Evolutionary conservation across 192 early-diverging fungal species (phyloP), one percentile per base, ranked within the genome.

Genomic region (Linnemannia hyalina): DNA sequence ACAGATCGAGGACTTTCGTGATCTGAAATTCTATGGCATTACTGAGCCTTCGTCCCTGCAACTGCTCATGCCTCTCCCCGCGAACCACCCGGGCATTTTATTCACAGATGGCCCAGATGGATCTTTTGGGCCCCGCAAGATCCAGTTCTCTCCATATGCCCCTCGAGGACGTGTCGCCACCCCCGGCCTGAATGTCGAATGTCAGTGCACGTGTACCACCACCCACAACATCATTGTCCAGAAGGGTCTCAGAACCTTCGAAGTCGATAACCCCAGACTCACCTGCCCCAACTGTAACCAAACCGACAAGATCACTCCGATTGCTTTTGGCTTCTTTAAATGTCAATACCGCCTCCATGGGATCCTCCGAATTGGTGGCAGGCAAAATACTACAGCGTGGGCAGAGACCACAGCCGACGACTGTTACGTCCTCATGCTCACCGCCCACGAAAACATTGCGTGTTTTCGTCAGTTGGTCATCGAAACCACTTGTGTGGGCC

Each of bases 271-370:
- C 13, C 10, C 44, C 13, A 46, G 2, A 0, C 44, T 46, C 11
- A 46, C 13, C 38, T 60, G 74, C 23, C 74, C 74, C 10, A 75
- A 40, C 55, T 75, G 36, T 57, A 36, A 11, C 10, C 13, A 46
- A 41, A 23, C 20, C 6, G 36, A 40, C 54, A 7, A n/a, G 18
- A 75, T 57, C 32, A n/a, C 6, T 4, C 55, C 74, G 7, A 35
- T 75, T 23, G 41, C 57, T 23, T 52, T 75, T 54, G 74, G 74
- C 7, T 75, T 60, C 74, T 6, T 75, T 54, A 26, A 40, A 2
- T 75, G 74, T 36, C 60, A 63, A 57, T 75, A 75, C 52, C 74
- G 74, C 16, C 36, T 75, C 38, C 74, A 75, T 23, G 74, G 54
- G 2, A 36, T 60, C 55, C 40, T 23, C 22, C 10, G 29, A 11